Evolutionary conservation across 1,139 yeast genomes (phyloP).

Genomic region (Pichia sp.): DNA sequence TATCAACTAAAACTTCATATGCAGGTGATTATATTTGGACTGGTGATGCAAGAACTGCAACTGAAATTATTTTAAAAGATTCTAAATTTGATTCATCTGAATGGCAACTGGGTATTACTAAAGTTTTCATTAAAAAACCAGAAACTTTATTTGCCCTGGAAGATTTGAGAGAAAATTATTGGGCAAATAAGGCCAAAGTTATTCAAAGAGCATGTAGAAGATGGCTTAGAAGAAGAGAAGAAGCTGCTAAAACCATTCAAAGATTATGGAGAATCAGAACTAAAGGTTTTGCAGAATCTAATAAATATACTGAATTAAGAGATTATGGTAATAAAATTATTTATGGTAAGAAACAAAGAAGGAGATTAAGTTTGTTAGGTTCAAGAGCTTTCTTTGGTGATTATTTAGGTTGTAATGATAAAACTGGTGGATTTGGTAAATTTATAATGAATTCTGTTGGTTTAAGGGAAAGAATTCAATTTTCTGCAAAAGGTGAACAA

Average conservation of each 20-base stretch:
- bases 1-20: conserved; percentile 86
- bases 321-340: conserved; percentile 72
- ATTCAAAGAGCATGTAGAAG: conserved; percentile 97
- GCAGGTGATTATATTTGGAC: conserved; percentile 98
- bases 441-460: conserved; percentile 64
- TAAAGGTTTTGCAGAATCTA: conserved; percentile 46
- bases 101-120: conserved; percentile 90
- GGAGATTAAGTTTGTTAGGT: conserved; percentile 81
- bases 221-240: conserved; percentile 71
- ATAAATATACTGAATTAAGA: conserved; percentile 73
- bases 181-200: conserved; percentile 98
- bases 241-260: conserved; percentile 82
- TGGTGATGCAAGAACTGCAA: conserved; percentile 82
- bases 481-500: conserved; percentile 77
- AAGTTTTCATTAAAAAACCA: conserved; percentile 93
- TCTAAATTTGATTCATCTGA: conserved; percentile 77
- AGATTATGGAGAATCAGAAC: conserved; percentile 74
- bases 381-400: conserved; percentile 93
- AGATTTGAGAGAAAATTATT: conserved; percentile 92
- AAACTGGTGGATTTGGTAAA: conserved; percentile 49
- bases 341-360: conserved; percentile 78
- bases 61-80: conserved; percentile 67
- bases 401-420: conserved; percentile 77
- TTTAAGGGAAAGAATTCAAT: conserved; percentile 62
- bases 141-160: conserved; percentile 94